These are phyloP conservation scores for Prunus davidiana DNA, from an alignment of 306 rosid species.

Conservation along the genomic window DNA sequence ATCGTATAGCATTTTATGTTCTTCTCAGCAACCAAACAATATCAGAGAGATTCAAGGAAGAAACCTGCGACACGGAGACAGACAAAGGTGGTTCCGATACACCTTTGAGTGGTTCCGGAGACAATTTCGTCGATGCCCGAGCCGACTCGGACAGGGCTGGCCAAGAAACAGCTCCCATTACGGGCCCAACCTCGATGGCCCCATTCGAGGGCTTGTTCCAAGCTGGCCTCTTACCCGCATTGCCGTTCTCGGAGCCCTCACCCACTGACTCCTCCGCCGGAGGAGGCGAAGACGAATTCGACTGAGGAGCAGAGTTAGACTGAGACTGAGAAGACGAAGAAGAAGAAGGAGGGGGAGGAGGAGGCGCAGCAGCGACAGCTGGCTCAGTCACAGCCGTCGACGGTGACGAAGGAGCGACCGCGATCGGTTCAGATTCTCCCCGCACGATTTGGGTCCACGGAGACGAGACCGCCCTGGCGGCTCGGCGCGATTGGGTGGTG, in stretches of 20 bases:
- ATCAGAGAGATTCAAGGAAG: conserved; percentile 17
- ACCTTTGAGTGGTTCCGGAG: conserved; percentile 52
- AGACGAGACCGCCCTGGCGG: conserved; percentile 21
- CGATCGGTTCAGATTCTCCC: conserved; percentile 53
- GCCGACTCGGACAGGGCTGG: conserved; percentile 65
- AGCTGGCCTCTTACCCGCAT: conserved; percentile 55
- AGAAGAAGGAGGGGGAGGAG: conserved; percentile 5
- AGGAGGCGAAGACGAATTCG: conserved; percentile 28
- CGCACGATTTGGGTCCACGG: conserved; percentile 62
- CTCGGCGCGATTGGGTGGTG: conserved; percentile 38
- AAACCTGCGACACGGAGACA: conserved; percentile 53
- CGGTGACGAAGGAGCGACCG: conserved; percentile 28
- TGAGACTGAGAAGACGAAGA: conserved; percentile 12
- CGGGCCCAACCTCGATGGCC: conserved; percentile 49
- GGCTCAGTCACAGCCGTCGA: conserved; percentile 34
- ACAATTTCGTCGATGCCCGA: conserved; percentile 42
- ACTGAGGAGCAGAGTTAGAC: conserved; percentile 1
- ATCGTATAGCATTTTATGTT: neutral
- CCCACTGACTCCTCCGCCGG: conserved; percentile 34
- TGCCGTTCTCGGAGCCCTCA: conserved; percentile 44
- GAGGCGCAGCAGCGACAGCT: neutral
- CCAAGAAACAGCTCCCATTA: conserved; percentile 73
- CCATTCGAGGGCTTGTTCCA: conserved; percentile 77
- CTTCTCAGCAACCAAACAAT: neutral
- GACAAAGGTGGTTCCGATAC: conserved; percentile 54